Evolutionary conservation across 441 rosid species (phyloP).

Genomic region (Caryocar brasiliense): DNA sequence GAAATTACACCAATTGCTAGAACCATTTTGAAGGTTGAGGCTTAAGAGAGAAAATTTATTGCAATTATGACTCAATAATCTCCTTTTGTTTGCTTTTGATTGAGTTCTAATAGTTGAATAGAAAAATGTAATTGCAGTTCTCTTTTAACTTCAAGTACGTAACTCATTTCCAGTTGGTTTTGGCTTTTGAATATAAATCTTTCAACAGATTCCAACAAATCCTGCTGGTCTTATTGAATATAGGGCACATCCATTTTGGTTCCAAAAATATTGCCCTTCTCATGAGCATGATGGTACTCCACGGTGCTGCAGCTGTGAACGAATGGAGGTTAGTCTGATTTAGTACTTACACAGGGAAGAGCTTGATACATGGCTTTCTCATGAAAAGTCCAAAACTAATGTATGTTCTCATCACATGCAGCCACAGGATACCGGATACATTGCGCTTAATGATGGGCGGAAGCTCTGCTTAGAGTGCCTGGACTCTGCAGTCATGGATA

Average conservation of each 20-base stretch:
- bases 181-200: conserved; percentile 12
- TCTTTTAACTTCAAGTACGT: conserved; percentile 5
- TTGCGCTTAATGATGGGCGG: conserved; percentile 54
- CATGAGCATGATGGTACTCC: conserved; percentile 89
- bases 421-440: conserved; percentile 47
- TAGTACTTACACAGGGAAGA: too few species aligned
- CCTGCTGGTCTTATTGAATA: conserved; percentile 73
- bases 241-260: conserved; percentile 89
- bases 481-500: conserved; percentile 65
- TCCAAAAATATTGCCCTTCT: conserved; percentile 80
- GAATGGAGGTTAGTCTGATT: conserved; percentile 97
- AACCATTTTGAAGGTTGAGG: too few species aligned
- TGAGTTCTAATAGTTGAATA: conserved; percentile 2
- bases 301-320: conserved; percentile 91
- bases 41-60: too few species aligned
- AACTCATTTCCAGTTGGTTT: conserved; percentile 16
- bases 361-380: not conserved
- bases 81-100: too few species aligned
- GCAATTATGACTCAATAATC: too few species aligned
- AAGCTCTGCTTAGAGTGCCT: conserved; percentile 70
- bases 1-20: too few species aligned
- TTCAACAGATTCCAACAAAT: conserved; percentile 74
- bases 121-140: not conserved
- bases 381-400: conserved; percentile 7
- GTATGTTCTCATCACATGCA: conserved; percentile 20